Conservation (phyloP, 768 basidiomycete genomes). For the Boletus vinaceobasis region DNA sequence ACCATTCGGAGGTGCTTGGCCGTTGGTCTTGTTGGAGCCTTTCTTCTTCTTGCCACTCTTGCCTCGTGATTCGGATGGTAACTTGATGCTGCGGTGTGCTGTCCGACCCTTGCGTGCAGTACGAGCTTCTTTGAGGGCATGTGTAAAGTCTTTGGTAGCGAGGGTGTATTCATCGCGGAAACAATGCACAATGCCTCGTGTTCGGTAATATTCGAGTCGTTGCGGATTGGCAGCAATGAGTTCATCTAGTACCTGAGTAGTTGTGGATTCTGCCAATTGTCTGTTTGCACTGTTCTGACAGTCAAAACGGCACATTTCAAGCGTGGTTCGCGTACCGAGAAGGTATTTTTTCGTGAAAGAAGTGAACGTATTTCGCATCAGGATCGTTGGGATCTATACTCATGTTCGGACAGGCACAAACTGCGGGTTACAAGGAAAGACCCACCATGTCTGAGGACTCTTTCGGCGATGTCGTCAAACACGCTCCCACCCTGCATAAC, state of each 20-base stretch:
- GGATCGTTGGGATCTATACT: slow-evolving; percentile 65
- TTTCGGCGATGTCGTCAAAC: slow-evolving; percentile 88
- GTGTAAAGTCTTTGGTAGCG: slow-evolving; percentile 78
- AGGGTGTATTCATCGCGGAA: slow-evolving; percentile 79
- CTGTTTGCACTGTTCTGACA: slow-evolving; percentile 38
- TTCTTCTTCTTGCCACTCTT: slow-evolving; percentile 56
- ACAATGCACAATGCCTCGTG: slow-evolving; percentile 86
- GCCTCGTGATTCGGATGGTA: slow-evolving; percentile 37
- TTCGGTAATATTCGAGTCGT: slow-evolving; percentile 79
- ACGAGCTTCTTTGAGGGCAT: slow-evolving; percentile 76
- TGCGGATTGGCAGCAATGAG: slow-evolving; percentile 73
- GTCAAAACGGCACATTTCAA: slow-evolving; percentile 10
- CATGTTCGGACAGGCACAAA: background rate
- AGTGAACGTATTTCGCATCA: slow-evolving; percentile 86
- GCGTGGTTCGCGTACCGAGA: slow-evolving; percentile 59
- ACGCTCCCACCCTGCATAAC: slow-evolving; percentile 94
- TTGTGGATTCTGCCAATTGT: slow-evolving; percentile 82
- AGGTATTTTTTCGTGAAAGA: slow-evolving; percentile 94
- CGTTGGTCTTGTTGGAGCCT: slow-evolving; percentile 45
- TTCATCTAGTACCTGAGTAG: slow-evolving; percentile 72
- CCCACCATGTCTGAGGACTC: slow-evolving; percentile 69
- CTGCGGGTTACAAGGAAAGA: slow-evolving; percentile 2
- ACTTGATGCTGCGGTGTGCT: slow-evolving; percentile 46
- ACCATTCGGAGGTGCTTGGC: slow-evolving; percentile 67
- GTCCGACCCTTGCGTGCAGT: slow-evolving; percentile 62